phyloP scores from a whole-genome alignment of 306 rosid genomes.

The Pterocarpus macrocarpus region DNA sequence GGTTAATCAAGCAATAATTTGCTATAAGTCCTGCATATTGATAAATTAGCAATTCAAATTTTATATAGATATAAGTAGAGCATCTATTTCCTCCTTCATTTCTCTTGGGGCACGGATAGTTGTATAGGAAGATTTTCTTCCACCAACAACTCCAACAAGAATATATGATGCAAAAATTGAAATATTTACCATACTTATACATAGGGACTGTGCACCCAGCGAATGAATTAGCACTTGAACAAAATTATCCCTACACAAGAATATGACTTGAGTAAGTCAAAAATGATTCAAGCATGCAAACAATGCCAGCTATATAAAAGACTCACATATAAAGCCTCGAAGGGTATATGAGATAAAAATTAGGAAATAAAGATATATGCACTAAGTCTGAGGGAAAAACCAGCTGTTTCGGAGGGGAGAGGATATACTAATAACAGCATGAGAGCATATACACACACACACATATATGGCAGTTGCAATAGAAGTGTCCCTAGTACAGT shows the following conservation, averaged over 20 bases:
- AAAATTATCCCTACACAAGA: constrained; percentile 43
- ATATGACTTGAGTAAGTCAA: constrained; percentile 17
- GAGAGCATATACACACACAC: not conserved
- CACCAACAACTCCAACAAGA: constrained; percentile 29
- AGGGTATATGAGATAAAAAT: not conserved
- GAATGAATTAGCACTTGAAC: constrained; percentile 4
- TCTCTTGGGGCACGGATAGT: not conserved
- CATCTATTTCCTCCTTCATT: not conserved
- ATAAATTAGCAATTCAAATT: constrained; percentile 36
- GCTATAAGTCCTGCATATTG: constrained; percentile 48
- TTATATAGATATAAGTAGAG: constrained; percentile 7
- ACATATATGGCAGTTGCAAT: not conserved
- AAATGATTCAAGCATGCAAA: not conserved
- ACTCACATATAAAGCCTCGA: not conserved
- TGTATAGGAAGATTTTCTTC: constrained; percentile 2
- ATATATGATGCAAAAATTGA: not conserved
- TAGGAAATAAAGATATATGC: not conserved
- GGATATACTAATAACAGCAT: not conserved
- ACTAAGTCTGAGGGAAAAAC: not conserved
- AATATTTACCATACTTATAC: constrained; percentile 46
- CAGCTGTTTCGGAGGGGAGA: not conserved
- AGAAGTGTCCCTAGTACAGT: not conserved
- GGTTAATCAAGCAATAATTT: constrained; percentile 39
- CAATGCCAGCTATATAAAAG: not conserved
- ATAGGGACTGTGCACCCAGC: not conserved